Evolutionary conservation across 306 rosid species (phyloP).

Genomic region (Amphicarpaea edgeworthii): DNA sequence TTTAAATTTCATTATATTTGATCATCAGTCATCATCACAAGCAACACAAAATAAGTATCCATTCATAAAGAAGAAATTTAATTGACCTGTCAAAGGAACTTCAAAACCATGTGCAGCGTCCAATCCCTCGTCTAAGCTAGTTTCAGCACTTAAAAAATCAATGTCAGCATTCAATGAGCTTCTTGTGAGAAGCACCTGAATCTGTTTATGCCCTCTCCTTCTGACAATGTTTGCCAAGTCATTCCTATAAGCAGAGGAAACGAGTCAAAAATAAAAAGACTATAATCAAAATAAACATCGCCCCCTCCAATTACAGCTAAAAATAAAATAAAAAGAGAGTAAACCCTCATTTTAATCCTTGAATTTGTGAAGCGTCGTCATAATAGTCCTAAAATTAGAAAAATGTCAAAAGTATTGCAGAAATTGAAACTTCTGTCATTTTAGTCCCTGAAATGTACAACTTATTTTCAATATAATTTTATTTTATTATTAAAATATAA

Average conservation of each 20-base stretch:
- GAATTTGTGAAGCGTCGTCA: too few relatives aligned
- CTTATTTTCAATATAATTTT: too few relatives aligned
- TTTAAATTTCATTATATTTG: slow-evolving; percentile 51
- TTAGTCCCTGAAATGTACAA: too few relatives aligned
- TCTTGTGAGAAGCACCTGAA: slow-evolving; percentile 68
- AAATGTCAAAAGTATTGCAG: too few relatives aligned
- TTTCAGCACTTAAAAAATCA: slow-evolving; percentile 42
- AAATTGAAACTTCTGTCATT: too few relatives aligned
- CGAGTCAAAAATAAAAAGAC: neutral
- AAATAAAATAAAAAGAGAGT: neutral
- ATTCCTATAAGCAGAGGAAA: slow-evolving; percentile 53
- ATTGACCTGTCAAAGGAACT: slow-evolving; percentile 61
- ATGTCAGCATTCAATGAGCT: slow-evolving; percentile 41
- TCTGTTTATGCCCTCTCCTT: slow-evolving; percentile 85
- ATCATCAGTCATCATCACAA: slow-evolving; percentile 55
- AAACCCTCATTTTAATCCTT: neutral
- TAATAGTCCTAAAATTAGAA: too few relatives aligned
- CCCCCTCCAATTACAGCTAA: neutral
- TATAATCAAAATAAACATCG: neutral
- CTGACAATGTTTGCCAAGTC: slow-evolving; percentile 92
- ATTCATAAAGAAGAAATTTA: slow-evolving; percentile 38
- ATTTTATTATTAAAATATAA: too few relatives aligned
- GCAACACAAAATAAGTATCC: slow-evolving; percentile 18
- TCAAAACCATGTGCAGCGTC: slow-evolving; percentile 41
- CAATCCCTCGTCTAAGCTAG: slow-evolving; percentile 35